Conservation (phyloP, 2,329 filamentous ascomycete genomes). For the Nothophaeocryptopus gaeumannii region DNA sequence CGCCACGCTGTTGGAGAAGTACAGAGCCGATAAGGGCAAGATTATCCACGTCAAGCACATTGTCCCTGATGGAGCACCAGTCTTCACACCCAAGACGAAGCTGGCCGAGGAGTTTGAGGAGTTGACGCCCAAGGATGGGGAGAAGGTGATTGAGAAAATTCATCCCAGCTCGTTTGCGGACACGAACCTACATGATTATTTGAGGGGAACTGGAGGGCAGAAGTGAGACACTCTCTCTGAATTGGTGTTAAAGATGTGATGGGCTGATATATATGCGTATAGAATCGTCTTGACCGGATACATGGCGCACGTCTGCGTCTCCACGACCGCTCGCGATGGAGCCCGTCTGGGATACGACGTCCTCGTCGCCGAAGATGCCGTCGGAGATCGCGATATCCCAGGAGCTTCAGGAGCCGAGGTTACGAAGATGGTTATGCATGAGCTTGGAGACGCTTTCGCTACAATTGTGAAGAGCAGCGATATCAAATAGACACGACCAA, state of each 20-base stretch:
- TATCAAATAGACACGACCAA: conserved; percentile 44
- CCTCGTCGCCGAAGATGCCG: conserved; percentile 58
- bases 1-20: conserved; percentile 55
- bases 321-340: conserved; percentile 61
- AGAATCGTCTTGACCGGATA: background rate
- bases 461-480: conserved; percentile 56
- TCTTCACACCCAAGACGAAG: conserved; percentile 62
- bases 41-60: conserved; percentile 63
- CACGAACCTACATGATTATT: conserved; percentile 56
- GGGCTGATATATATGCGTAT: background rate
- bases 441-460: conserved; percentile 63
- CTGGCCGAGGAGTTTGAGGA: conserved; percentile 62
- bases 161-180: conserved; percentile 60
- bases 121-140: conserved; percentile 52
- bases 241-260: too few relatives aligned
- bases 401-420: conserved; percentile 57
- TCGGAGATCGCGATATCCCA: conserved; percentile 66
- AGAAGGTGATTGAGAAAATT: conserved; percentile 59
- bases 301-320: conserved; percentile 62
- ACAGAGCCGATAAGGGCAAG: conserved; percentile 54
- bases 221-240: conserved; percentile 39
- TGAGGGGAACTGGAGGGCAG: conserved; percentile 51
- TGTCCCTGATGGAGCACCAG: conserved; percentile 58
- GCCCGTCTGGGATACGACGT: conserved; percentile 63
- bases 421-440: conserved; percentile 53